Base-by-base conservation (phyloP, 2,329 filamentous ascomycete genomes). In the Oidium heveae region DNA sequence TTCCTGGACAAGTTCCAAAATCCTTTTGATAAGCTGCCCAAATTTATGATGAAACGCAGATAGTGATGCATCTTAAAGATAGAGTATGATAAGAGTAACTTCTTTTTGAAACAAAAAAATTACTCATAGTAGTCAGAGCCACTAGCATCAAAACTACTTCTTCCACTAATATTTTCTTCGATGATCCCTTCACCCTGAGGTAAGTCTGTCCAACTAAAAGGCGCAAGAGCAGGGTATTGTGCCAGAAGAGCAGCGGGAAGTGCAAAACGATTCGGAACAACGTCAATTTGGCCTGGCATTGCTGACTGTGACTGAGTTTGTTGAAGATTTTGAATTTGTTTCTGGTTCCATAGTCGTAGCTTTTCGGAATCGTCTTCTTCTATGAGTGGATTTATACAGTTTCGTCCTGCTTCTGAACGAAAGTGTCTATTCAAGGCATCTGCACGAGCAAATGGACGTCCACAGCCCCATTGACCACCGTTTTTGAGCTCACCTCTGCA, bases 361-460 rank as follows among this genome's bases (percentile, higher is more conserved):
- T 86, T 74, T 63, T 93, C 87, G 37, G 81, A 70, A 55, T 87
- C 83, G 70, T 98, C 91, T 68, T 98, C 91, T 59, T 98, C 91
- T 1, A 98, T 74, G 13, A 98, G 71, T n/a, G 91, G 88, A 62
- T 94, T 94, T 68, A 98, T 98, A 65, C 91, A 98, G 54, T 95
- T 85, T 34, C 91, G 79, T 7, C 91, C 91, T 2, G 91, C 91
- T 69, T 98, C 91, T 1, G 86, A 94, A 54, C 91, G 77, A 72
- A 98, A 98, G 69, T 95, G 91, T 12, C 88, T 78, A 2, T 91
- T 91, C 1, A 98, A 74, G 5, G 91, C 91, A 70, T 98, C 91
- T 5, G 91, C 91, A 61, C 91, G 85, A 16, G 91, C 91, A 67
- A 98, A 98, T 10, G 88, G 78, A 57, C 91, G 77, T 3, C 86